Evolutionary conservation across 1,139 yeast species (phyloP), one percentile per base, ranked within the genome.

Genomic region (Blastobotrys elegans): DNA sequence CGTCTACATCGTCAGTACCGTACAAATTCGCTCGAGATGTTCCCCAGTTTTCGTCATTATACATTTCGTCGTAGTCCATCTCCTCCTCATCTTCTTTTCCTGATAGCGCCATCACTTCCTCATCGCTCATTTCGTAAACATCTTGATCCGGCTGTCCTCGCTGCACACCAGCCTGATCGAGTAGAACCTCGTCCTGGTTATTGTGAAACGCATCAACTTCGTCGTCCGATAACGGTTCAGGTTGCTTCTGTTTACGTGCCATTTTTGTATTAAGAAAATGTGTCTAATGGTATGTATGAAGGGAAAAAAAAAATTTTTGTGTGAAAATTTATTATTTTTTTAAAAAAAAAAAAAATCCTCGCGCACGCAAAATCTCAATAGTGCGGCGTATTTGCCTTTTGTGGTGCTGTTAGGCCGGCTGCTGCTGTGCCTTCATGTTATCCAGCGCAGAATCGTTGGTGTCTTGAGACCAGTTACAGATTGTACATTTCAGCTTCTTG

Each of bases 1-100:
- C 88, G 27, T 84, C 90, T 1, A 71, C 66, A 30, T 77, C 82
- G 59, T 82, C 90, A 31, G 94, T 97, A 49, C 95, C 95, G 57
- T 79, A 92, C 65, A 88, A 90, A 57, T 85, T 82, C 54, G 77
- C 75, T 52, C 75, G 74, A 26, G 80, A 75, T 2, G 77, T 71
- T 43, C 98, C 97, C 97, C 98, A 90, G 6, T 84, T 84, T 50
- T 73, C 73, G 35, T 71, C 81, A 1, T 66, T 77, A 14, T 58
- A 64, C 31, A 43, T 31, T 5, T 43, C 37, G 30, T 43, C 46
- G 24, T 55, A 61, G 24, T 59, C 59, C 47, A 58, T 51, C 33
- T 55, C 61, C 21, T 58, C 64, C 6, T 48, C 59, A 20, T 57
- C 60, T 32, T 62, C 67, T 29, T 60, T 66, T 6, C 49, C 51